These are phyloP conservation scores for Tetraselmis chui DNA, from an alignment of 139 green algal genomes.

Conservation along the genomic window DNA sequence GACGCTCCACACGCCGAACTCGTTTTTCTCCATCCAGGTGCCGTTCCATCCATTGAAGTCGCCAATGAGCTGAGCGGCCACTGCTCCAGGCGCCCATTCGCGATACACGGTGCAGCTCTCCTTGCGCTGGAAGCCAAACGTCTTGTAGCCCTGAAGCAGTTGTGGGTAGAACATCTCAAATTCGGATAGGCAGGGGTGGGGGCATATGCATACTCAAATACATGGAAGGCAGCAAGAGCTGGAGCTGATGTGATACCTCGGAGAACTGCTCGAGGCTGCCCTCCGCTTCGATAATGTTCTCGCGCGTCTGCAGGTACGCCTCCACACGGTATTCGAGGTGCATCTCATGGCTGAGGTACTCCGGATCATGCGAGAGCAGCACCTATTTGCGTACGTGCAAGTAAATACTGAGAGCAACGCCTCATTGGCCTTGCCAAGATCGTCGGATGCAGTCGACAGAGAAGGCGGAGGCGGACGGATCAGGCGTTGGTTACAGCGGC, in stretches of 20 bases:
- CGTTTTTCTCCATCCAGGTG: slow-evolving; percentile 56
- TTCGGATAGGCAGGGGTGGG: not conserved
- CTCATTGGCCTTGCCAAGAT: not conserved
- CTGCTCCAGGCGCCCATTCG: slow-evolving; percentile 83
- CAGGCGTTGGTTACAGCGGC: too few species aligned
- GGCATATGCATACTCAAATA: not conserved
- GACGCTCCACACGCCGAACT: slow-evolving; percentile 76
- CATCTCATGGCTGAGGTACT: slow-evolving; percentile 45
- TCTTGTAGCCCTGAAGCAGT: slow-evolving; percentile 55
- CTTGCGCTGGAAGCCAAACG: slow-evolving; percentile 62
- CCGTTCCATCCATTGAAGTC: slow-evolving; percentile 89
- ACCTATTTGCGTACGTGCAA: not conserved
- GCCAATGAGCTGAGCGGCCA: slow-evolving; percentile 59
- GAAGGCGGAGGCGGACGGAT: too few species aligned
- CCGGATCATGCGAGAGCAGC: slow-evolving; percentile 36
- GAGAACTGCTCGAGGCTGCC: slow-evolving; percentile 60
- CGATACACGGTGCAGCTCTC: slow-evolving; percentile 58
- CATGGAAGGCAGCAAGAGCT: not conserved
- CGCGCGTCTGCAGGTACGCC: slow-evolving; percentile 47
- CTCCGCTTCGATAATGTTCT: slow-evolving; percentile 50
- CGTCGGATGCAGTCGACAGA: not conserved
- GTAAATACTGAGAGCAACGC: not conserved
- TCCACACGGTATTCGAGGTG: slow-evolving; percentile 77
- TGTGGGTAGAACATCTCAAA: not conserved
- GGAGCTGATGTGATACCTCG: slow-evolving; percentile 18